Evolutionary conservation across 495 filamentous ascomycete genomes (phyloP), one percentile per base, ranked within the genome.

Genomic region (Cudoniella acicularis): DNA sequence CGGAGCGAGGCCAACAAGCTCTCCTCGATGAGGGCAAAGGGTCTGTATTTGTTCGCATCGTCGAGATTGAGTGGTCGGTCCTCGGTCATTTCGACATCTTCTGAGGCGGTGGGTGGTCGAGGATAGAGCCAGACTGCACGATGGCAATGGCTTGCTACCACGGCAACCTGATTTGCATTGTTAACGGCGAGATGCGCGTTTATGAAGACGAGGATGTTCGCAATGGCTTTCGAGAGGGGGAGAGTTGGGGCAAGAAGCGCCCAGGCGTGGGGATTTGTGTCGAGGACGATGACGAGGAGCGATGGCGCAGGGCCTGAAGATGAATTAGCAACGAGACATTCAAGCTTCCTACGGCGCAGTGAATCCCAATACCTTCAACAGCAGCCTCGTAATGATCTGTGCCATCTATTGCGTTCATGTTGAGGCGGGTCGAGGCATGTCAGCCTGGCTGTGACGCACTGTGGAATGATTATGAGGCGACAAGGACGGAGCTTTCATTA

Each of bases 231-330:
- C 53, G 88, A 85, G 60, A 98, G 81, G 26, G 94, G 83, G n/a
- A 98, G 87, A 3, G 81, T 83, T 59, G 84, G 72, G 62, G 83
- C 72, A 57, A 98, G 82, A 49, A 88, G 78, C 2, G 89, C 84
- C 94, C 94, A 98, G 69, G 94, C 91, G 64, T 88, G 89, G 1
- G 94, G 95, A 69, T 98, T 98, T 43, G 94, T 96, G 75, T 98
- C 94, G 76, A 98, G 80, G 72, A 98, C 82, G 67, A 98, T 85
- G 59, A 90, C 88, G 52, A 96, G 83, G 42, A 98, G 85, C 25
- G 94, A 96, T 0, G 95, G 91, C 2, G 89, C 75, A 49, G 86
- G 85, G 56, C 83, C 87, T 88, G 46, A 1, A 56, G 10, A 59
- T 54, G 53, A 21, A 16, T 64, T 47, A 62, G 61, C 36, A 26